Conservation (phyloP, 2,329 filamentous ascomycete genomes). For the Paraphaeosphaeria minitans region DNA sequence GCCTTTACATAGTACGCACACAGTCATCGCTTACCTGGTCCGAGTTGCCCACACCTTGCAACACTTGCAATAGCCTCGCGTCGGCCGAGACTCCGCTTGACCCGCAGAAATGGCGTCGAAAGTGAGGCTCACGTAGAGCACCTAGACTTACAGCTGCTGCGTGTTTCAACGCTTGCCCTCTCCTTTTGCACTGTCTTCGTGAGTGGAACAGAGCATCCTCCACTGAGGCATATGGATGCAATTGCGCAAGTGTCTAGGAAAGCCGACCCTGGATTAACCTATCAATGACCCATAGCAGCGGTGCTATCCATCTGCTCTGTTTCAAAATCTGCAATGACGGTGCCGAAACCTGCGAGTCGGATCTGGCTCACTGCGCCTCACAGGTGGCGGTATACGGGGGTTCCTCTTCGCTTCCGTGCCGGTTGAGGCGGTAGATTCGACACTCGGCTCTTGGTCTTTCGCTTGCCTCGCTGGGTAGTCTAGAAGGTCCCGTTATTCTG, state of each 20-base stretch:
- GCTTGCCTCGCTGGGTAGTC: constrained; percentile 13
- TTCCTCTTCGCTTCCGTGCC: constrained; percentile 16
- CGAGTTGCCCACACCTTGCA: constrained; percentile 1
- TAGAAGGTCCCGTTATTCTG: constrained; percentile 13
- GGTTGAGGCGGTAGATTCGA: constrained; percentile 37
- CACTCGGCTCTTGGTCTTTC: constrained; percentile 17
- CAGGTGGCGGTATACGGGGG: constrained; percentile 3
- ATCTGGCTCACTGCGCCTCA: constrained; percentile 38
- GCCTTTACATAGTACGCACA: no score
- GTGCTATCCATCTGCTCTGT: constrained; percentile 39
- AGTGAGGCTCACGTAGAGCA: not conserved
- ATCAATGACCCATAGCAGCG: constrained; percentile 31
- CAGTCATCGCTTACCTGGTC: constrained; percentile 10
- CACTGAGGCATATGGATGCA: constrained; percentile 28
- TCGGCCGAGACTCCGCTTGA: constrained; percentile 23
- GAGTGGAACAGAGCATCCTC: constrained; percentile 35
- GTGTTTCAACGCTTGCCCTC: constrained; percentile 35
- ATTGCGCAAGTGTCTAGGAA: constrained; percentile 30
- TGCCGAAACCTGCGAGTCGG: constrained; percentile 28
- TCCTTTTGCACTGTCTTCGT: constrained; percentile 20
- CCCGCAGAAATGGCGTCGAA: constrained; percentile 16
- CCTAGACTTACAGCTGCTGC: constrained; percentile 23
- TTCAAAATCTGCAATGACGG: constrained; percentile 39
- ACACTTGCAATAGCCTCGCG: constrained; percentile 16
- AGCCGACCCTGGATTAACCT: constrained; percentile 29